Percentiles rank a stretch among this genome's conserved stretches.
These are phyloP conservation scores for Beauveria australis DNA, from an alignment of 2,329 filamentous ascomycete species.

Conservation along the genomic window DNA sequence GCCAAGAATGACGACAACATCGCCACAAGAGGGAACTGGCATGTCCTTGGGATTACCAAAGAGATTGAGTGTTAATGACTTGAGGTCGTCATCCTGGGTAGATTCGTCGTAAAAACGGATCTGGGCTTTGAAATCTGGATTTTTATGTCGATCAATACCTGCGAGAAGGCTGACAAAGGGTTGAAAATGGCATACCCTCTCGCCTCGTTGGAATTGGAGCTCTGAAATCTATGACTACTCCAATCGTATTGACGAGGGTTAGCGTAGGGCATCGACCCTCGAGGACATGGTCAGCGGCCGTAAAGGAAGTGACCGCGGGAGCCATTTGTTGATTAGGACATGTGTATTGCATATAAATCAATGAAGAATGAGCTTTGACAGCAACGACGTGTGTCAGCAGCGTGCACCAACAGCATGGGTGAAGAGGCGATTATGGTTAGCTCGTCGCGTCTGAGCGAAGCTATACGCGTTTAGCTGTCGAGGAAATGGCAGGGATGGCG, in stretches of 20 bases:
- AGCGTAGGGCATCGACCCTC: conserved; percentile 24
- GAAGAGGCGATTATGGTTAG: neutral
- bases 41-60: conserved; percentile 48
- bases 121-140: conserved; percentile 50
- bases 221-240: conserved; percentile 60
- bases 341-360: neutral
- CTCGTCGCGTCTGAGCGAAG: neutral
- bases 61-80: conserved; percentile 43
- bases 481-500: neutral
- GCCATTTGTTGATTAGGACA: neutral
- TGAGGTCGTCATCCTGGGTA: conserved; percentile 32
- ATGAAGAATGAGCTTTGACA: neutral
- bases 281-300: conserved; percentile 33
- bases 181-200: conserved; percentile 33
- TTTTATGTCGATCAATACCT: neutral
- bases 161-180: neutral
- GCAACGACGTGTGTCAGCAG: neutral
- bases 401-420: neutral
- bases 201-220: conserved; percentile 42
- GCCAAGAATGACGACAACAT: conserved; percentile 37
- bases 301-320: conserved; percentile 2
- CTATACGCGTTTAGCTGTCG: neutral
- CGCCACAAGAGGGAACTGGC: conserved; percentile 35
- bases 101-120: conserved; percentile 54
- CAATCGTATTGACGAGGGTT: conserved; percentile 51